These are phyloP conservation scores for Calonectria honghensis DNA, from an alignment of 2,329 filamentous ascomycete genomes.

Conservation along the genomic window DNA sequence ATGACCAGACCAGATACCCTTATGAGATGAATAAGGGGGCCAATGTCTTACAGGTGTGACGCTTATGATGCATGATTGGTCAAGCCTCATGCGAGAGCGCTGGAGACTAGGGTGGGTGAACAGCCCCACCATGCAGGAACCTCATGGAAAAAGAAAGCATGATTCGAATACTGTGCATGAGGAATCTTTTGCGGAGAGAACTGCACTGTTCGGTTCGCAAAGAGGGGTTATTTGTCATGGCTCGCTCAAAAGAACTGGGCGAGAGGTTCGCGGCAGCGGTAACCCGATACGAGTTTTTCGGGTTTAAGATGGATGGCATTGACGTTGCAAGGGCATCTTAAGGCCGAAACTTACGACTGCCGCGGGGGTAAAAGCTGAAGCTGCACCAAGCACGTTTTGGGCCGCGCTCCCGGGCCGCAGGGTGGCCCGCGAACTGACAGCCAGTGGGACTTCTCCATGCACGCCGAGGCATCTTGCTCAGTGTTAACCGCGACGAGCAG, in stretches of 20 bases:
- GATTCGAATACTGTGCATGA: not conserved
- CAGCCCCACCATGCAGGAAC: not conserved
- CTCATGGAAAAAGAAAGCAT: not conserved
- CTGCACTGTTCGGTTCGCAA: not conserved
- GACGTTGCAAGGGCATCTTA: not conserved
- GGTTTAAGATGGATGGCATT: not conserved
- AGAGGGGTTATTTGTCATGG: conserved; percentile 14
- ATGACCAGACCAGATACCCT: not conserved
- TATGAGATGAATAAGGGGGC: not conserved
- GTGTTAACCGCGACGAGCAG: not conserved
- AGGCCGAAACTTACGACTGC: not conserved
- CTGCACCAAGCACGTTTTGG: not conserved
- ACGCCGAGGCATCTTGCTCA: not conserved
- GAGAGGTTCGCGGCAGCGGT: not conserved
- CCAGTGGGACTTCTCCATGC: not conserved
- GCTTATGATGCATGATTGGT: not conserved
- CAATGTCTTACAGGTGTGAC: not conserved
- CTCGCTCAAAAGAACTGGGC: not conserved
- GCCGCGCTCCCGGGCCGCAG: not conserved
- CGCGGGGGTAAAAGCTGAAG: not conserved
- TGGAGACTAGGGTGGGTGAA: not conserved
- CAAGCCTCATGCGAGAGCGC: not conserved
- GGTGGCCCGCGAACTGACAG: not conserved
- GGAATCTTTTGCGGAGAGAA: not conserved
- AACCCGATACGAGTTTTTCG: conserved; percentile 14